A percentile compares a stretch with the other conserved stretches of the same genome.
Evolutionary conservation across 169 alveolate species (phyloP).

Genomic region (Plasmodium knowlesi): DNA sequence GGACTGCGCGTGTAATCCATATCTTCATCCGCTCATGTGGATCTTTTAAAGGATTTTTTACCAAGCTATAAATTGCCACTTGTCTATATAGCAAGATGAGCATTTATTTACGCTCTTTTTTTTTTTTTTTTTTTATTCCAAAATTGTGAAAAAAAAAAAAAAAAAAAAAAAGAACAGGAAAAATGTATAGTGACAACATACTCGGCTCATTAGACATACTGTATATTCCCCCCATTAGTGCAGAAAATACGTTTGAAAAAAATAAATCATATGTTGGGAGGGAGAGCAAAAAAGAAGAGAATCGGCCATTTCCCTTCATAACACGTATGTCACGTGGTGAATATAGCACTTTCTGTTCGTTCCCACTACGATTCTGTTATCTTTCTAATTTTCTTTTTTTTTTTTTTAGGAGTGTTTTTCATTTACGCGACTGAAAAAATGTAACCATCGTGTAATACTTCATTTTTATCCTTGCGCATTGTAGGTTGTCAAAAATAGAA

Average conservation of each 20-base stretch:
- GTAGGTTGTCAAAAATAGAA: background rate
- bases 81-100: background rate
- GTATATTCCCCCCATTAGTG: background rate
- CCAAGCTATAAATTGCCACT: background rate
- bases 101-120: background rate
- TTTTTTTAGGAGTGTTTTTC: background rate
- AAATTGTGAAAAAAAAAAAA: background rate
- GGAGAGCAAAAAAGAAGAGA: background rate
- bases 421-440: background rate
- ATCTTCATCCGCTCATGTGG: background rate
- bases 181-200: background rate
- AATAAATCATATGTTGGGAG: background rate
- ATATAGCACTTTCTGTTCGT: background rate
- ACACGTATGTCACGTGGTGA: background rate
- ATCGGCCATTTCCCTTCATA: background rate
- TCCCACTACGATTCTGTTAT: background rate
- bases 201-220: constrained; percentile 1
- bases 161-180: background rate
- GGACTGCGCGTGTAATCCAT: background rate
- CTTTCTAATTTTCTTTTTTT: background rate
- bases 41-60: background rate
- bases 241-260: background rate
- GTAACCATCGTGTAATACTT: background rate
- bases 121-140: background rate
- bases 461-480: background rate